Evolutionary conservation across 2,329 filamentous ascomycete genomes (phyloP), one percentile per base, ranked within the genome.

Genomic region (Aspergillus intermedius): DNA sequence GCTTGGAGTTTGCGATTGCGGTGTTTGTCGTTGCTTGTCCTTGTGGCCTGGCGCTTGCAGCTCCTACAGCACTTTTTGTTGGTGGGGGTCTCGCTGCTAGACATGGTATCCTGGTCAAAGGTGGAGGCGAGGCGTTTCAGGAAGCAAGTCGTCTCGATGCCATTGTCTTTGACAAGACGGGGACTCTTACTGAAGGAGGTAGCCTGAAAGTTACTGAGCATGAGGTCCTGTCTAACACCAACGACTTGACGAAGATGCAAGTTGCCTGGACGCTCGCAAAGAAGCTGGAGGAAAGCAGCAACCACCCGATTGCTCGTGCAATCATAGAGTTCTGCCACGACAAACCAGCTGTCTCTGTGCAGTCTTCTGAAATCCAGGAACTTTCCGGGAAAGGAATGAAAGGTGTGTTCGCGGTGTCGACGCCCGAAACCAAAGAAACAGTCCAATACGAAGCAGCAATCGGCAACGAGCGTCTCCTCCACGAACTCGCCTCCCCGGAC

Each of bases 1-100:
- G 77, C 7, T 61, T 84, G 46, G 75, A 81, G 45, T 83, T 83
- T 59, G 86, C 88, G 13, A 91, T 94, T 58, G 81, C 88, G 5
- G 88, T 93, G 10, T 93, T 94, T 57, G 87, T 94, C 30, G 84
- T 94, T 23, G 88, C 88, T 2, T 94, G 88, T 61, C 88, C 88
- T 1, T 94, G 88, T 60, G 88, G 88, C 2, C 77, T 94, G 12
- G 88, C 85, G 1, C 80, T 94, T 6, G 88, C 88, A n/a, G 88
- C 88, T 0, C 88, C 88, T 1, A 94, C 88, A 0, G 88, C 88
- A n/a, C 68, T 94, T 30, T 91, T 91, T 55, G 88, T 93, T 8
- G 88, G 87, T 2, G 84, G 86, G 32, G 88, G 88, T 1, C 72
- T 93, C 15, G 88, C 88, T 2, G 88, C 88, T 5, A 84, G 86